These are phyloP conservation scores for Ganoderma resinaceum DNA, from an alignment of 1,284 basidiomycete genomes.

Conservation along the genomic window DNA sequence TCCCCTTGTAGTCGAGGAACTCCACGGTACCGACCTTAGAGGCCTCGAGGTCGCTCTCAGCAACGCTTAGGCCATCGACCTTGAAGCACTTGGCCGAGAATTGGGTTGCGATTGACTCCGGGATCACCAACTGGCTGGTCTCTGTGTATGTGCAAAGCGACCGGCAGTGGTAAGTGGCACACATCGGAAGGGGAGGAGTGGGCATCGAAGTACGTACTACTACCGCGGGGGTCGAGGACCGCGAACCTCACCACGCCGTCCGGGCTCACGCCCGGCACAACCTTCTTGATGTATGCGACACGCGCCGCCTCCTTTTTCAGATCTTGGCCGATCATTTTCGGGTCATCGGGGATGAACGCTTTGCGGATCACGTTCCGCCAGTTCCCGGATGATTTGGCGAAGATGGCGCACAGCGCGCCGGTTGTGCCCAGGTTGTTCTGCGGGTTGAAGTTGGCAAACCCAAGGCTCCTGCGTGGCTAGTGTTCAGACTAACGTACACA, in stretches of 20 bases:
- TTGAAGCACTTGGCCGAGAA: background rate
- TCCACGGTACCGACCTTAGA: background rate
- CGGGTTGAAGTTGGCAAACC: conserved; percentile 5
- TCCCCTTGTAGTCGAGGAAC: conserved; percentile 3
- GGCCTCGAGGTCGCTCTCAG: background rate
- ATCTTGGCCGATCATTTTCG: too few relatives aligned
- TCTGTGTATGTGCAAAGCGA: background rate
- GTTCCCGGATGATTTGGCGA: conserved; percentile 1
- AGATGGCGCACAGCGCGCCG: conserved; percentile 5
- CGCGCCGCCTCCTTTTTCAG: background rate
- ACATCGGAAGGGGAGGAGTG: background rate
- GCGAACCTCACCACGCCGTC: conserved; percentile 3
- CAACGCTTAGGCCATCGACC: background rate
- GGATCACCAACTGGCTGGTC: background rate
- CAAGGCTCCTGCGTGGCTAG: background rate
- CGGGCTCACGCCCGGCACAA: background rate
- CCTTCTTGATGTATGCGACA: background rate
- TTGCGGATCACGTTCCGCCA: conserved; percentile 7
- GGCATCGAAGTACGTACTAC: background rate
- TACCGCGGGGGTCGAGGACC: conserved; percentile 6
- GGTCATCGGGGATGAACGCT: conserved; percentile 3
- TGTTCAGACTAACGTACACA: too few relatives aligned
- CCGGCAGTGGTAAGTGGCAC: background rate
- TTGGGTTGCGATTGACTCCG: background rate
- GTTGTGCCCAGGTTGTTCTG: background rate